Base-by-base conservation (phyloP, 257 asterid species). In the Haberlea rhodopensis region DNA sequence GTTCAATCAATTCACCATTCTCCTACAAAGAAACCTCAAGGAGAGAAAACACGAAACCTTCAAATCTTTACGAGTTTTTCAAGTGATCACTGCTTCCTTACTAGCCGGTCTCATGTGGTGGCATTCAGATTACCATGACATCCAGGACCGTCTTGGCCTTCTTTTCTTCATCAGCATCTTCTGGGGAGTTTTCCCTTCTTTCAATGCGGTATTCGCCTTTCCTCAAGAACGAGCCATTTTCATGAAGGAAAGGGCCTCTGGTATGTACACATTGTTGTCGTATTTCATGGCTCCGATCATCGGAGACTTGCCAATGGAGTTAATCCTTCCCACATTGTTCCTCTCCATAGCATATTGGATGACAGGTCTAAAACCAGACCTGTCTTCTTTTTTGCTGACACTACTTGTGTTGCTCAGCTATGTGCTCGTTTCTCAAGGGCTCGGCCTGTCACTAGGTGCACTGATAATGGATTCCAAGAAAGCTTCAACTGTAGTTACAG, bases 251-350 rank as follows among this genome's bases (percentile, higher is more conserved):
- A 71, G 80, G 37, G 80, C 87, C 2, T 81, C 87, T 0, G 78
- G 87, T 16, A 81, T 81, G 87, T 81, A 78, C 65, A 81, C 82
- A 1, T 57, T 81, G 0, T 76, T 81, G 23, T 81, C 87, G 25
- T 81, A 81, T 65, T 81, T 81, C 75, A 73, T 81, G 78, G 80
- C 87, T 1, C 70, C 82, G n/a, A 73, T 81, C 53, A 31, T 68
- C 0, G 87, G 82, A 1, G 87, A 78, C 71, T 57, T 81, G 48
- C 84, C 87, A 0, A 81, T 81, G 87, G 87, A 81, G 75, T 81
- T 81, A 45, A 81, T 81, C 46, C 79, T 81, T 13, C 87, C 87
- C 1, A 68, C 80, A 23, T 61, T 81, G 15, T 81, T 78, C 53
- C 72, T 81, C 8, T 27, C 71, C 5, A 76, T 81, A 67, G 72